Base-by-base conservation (phyloP, 805 yeast species). In the Torulaspora quercuum region DNA sequence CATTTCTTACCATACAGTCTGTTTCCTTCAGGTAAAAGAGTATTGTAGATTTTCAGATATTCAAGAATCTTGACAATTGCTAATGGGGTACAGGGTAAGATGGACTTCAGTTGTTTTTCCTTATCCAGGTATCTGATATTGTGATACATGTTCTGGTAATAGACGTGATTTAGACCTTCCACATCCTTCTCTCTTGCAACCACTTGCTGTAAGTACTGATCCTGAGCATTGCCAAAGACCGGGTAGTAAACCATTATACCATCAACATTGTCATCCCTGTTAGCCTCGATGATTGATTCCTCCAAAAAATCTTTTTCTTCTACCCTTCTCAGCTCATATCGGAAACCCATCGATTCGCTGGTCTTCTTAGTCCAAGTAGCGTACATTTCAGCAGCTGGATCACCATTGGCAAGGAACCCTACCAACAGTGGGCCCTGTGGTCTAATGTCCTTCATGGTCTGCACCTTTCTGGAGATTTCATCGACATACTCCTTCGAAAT, bases 171-270 rank as follows among this genome's bases (percentile, higher is more conserved):
- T 52, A 92, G 69, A 2, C 98, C 98, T 64, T 92, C 98, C 15
- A 92, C 97, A 54, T 92, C 98, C 61, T 92, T 92, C 43, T 86
- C 90, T 25, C 80, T 69, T n/a, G 88, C 69, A 12, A 92, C 89
- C 44, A 88, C 83, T 64, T 92, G 97, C 65, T 92, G 97, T 40
- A 92, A 64, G 61, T 92, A 92, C 63, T 85, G 95, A 63, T 92
- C 98, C 64, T 92, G 97, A 41, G 85, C 76, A 57, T 86, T 85
- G 3, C 95, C 96, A 63, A 86, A 92, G 2, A 92, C 97, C 0
- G 98, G 98, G 74, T 90, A 92, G 61, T 92, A 92, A 10, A 92
- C 90, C 84, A 92, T 88, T 48, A 92, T 92, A 15, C 97, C 98
- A 57, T 88, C 80, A 25, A 90, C 85, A 1, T 59, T 49, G 37